A percentile compares a stretch with the other conserved stretches of the same genome.
These are phyloP conservation scores for Eudorina sp. DNA, from an alignment of 139 green algal species.

Conservation along the genomic window DNA sequence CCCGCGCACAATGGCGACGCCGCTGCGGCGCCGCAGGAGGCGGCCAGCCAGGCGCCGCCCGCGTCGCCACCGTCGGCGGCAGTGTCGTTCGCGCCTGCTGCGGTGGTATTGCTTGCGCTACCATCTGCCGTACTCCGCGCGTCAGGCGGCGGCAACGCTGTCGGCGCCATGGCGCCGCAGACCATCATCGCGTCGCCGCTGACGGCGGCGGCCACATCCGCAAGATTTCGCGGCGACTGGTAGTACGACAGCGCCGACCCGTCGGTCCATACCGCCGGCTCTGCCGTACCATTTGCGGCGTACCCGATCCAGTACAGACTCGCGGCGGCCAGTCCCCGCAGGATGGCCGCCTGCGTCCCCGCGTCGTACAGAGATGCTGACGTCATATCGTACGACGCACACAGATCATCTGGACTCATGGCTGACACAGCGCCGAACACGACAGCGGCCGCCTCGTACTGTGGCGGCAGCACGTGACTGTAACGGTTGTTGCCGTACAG, in stretches of 20 bases:
- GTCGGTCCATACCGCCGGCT: conserved; percentile 17
- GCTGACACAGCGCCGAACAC: not conserved
- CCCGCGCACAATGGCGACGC: conserved; percentile 16
- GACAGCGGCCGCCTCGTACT: not conserved
- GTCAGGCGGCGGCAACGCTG: not conserved
- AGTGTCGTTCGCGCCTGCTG: not conserved
- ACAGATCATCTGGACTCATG: not conserved
- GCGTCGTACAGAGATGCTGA: not conserved
- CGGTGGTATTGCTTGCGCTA: too few relatives aligned
- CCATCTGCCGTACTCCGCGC: too few relatives aligned
- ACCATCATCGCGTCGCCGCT: not conserved
- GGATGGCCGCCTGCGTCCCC: not conserved
- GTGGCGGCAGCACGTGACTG: not conserved
- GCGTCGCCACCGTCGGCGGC: not conserved
- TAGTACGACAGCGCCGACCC: not conserved
- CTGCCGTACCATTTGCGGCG: too few relatives aligned
- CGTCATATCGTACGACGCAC: conserved; percentile 12
- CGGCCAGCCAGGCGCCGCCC: not conserved
- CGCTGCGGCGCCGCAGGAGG: not conserved
- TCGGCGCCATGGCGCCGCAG: conserved; percentile 1
- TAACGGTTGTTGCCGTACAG: not conserved
- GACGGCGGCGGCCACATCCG: not conserved
- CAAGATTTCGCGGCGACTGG: not conserved
- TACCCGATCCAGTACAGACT: conserved; percentile 9
- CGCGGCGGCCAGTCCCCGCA: not conserved